Base-by-base conservation (phyloP, 2,329 filamentous ascomycete species). In the Colletotrichum euphorbiae region DNA sequence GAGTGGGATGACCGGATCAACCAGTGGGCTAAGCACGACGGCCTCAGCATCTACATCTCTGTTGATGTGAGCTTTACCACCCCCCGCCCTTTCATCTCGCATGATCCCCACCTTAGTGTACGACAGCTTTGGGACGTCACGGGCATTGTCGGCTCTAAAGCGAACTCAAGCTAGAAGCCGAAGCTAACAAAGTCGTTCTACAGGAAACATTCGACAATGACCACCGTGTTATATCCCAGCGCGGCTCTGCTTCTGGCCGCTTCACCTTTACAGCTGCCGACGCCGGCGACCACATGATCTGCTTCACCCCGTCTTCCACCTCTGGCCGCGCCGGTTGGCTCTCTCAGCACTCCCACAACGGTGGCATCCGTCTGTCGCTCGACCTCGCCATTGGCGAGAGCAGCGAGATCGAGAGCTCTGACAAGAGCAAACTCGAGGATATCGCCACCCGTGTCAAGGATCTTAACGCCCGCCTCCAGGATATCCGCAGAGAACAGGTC, bases 261-360 rank as follows among this genome's bases (percentile, higher is more conserved):
- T 98, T 98, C 85, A 98, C 95, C 76, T 98, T 99, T 87, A 94
- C 91, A 72, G 93, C 96, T 59, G 93, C 93, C 77, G 96, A 98
- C 79, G 88, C 92, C n/a, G 96, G 96, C 79, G 93, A 97, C 80
- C 96, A 99, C 88, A 90, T 90, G 79, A 90, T 99, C 80, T 99
- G 96, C 87, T 97, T 98, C 83, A 93, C 91, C 3, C 93, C 95
- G 15, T 90, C 89, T 55, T 94, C 93, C 72, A 91, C 88, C 71
- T 90, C 88, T 62, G 88, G 89, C 52, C 85, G 86, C 54, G 82
- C 86, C 55, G 90, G 89, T 75, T 97, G 93, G 93, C 85, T 97
- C 72, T 89, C 86, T 63, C 83, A 85, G 57, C 83, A 85, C 55
- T 82, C 84, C 68, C 84, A 89, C 70, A 89, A 91, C 74, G 93